Conservation (phyloP, 805 yeast species). For the Barnettozyma salicaria region DNA sequence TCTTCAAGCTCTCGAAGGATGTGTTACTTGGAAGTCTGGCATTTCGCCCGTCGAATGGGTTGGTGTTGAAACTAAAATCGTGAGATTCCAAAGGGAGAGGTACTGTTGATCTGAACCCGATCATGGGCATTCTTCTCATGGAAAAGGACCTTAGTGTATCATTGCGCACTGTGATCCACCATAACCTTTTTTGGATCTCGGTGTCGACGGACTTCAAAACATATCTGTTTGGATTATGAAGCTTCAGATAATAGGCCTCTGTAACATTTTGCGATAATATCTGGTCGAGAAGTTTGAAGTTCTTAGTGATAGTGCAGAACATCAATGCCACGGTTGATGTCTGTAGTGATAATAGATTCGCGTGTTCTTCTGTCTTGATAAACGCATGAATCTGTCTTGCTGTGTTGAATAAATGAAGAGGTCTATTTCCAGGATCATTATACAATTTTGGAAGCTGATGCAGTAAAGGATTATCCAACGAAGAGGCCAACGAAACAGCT, state of each 20-base stretch:
- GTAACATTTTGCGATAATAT: constrained; percentile 2
- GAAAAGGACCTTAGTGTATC: constrained; percentile 7
- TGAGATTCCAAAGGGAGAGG: background rate
- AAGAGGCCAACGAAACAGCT: constrained; percentile 9
- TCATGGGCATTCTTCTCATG: constrained; percentile 1
- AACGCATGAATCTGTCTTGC: constrained; percentile 16
- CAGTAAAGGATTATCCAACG: constrained; percentile 4
- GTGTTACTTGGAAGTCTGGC: background rate
- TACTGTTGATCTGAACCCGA: background rate
- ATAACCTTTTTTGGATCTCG: constrained; percentile 1
- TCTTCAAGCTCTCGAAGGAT: background rate
- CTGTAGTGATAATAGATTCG: background rate
- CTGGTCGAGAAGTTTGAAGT: constrained; percentile 2
- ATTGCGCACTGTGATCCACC: background rate
- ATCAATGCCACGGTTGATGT: background rate
- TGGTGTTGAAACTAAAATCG: background rate
- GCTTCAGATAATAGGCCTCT: background rate
- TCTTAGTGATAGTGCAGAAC: background rate
- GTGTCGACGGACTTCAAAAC: background rate
- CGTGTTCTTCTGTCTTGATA: constrained; percentile 4
- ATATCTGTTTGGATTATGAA: background rate
- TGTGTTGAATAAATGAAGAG: constrained; percentile 11
- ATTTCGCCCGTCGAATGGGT: background rate
- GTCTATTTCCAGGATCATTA: no score
- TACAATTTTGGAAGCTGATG: background rate